Evolutionary conservation across 495 filamentous ascomycete genomes (phyloP), one percentile per base, ranked within the genome.

Genomic region (Clohesyomyces aquaticus): DNA sequence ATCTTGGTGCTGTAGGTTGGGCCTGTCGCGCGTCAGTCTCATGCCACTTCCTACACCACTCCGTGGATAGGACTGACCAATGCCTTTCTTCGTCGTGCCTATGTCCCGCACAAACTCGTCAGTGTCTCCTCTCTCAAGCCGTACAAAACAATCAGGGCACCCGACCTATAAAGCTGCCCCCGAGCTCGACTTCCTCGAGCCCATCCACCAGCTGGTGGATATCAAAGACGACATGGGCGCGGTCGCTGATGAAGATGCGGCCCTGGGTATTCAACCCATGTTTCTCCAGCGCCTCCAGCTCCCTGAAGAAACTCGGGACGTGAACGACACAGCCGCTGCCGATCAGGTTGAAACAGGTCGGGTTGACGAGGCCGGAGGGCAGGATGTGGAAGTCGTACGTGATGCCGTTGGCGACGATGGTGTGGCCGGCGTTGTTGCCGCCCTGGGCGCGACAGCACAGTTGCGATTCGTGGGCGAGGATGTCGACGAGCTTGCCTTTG

Each of bases 281-380:
- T 38, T 55, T 53, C 28, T 71, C 64, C 54, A 71, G 59, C n/a
- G 64, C 64, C 51, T 81, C 81, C 58, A 96, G 80, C 77, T 97
- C 93, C 73, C 88, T 86, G 83, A 96, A 95, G 82, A 97, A 94
- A 47, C 81, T 82, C 51, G 89, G 89, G 48, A 95, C 81, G 79
- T 96, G 89, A 59, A 96, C 83, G 56, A 96, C 91, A 51, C 87
- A 87, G 55, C 91, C 91, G 59, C 88, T 87, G 53, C 91, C 91
- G 74, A 96, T 90, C 49, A 97, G 78, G 79, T 94, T 96, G 65
- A 87, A 79, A 75, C 85, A 90, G 55, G 77, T 78, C 2, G 88
- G 90, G 69, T 89, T 90, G 59, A 95, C 79, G 11, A 96, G 85
- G 69, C 80, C 81, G 62, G 75, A 78, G 59, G 85, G 86, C 46